Evolutionary conservation across 768 basidiomycete genomes (phyloP), one percentile per base, ranked within the genome.

Genomic region (Ephemerocybe angulata): DNA sequence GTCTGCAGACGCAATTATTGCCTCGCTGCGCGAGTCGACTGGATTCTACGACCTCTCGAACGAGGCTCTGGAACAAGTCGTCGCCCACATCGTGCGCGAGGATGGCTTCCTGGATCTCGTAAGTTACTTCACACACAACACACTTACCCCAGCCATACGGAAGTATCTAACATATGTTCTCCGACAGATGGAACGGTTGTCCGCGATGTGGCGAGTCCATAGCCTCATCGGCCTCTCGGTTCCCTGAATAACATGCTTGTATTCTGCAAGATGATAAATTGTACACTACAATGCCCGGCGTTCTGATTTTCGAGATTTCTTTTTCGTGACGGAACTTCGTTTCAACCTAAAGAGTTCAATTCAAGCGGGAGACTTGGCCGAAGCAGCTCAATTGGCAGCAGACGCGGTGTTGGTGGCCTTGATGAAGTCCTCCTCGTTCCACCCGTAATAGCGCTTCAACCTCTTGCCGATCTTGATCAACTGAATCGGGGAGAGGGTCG

Each of bases 101-200:
- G 84, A 93, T 50, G 84, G 91, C 6, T 93, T 97, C 63, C 69
- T 77, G 12, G 78, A 81, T 59, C 76, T 98, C 81, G 92, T 90
- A 61, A 57, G 81, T 67, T 1, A n/a, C 49, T 30, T 47, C 42
- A 21, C 24, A 11, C 17, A 13, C 0, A 7, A 22, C 10, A 35
- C 8, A 35, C n/a, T n/a, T n/a, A n/a, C n/a, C n/a, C n/a, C n/a
- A n/a, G n/a, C n/a, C n/a, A n/a, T n/a, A n/a, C n/a, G n/a, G n/a
- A n/a, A n/a, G n/a, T n/a, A n/a, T n/a, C n/a, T n/a, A n/a, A n/a
- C n/a, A n/a, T n/a, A n/a, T n/a, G n/a, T n/a, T n/a, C n/a, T 22
- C 15, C 27, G 46, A 30, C 29, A 64, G 63, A 54, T 64, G 19
- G 60, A 62, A 33, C 54, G 42, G 12, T 50, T 64, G 11, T 49